phyloP scores from a whole-genome alignment of 257 asterid species.

The Dorcoceras hygrometricum region DNA sequence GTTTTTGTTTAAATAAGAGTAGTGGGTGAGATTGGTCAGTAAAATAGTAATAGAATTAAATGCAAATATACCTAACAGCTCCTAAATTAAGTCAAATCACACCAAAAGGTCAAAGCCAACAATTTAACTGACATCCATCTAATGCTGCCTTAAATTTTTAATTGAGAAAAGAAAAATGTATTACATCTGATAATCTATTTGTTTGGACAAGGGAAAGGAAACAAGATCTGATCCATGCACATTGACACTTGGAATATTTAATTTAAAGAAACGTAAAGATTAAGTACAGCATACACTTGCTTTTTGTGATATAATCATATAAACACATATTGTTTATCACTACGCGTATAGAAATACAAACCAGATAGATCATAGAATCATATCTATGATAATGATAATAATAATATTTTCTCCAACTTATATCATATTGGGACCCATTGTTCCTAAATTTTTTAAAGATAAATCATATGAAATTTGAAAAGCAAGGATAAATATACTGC shows the following conservation, averaged over 20 bases:
- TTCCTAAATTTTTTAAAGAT: too few relatives aligned
- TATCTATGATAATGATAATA: too few relatives aligned
- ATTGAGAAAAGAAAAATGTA: not conserved
- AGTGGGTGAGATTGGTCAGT: constrained; percentile 29
- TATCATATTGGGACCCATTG: too few relatives aligned
- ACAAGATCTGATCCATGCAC: constrained; percentile 36
- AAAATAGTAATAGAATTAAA: not conserved
- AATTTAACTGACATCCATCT: constrained; percentile 25
- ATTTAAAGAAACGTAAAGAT: constrained; percentile 2
- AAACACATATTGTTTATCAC: too few relatives aligned
- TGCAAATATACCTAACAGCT: constrained; percentile 30
- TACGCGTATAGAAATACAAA: too few relatives aligned
- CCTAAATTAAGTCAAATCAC: constrained; percentile 22
- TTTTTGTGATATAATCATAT: constrained; percentile 18
- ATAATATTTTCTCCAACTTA: too few relatives aligned
- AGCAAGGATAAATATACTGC: too few relatives aligned
- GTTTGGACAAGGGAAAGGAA: constrained; percentile 23
- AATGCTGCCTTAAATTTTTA: constrained; percentile 3
- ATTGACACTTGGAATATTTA: constrained; percentile 31
- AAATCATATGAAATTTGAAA: too few relatives aligned
- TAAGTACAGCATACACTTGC: not conserved
- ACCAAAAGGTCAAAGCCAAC: constrained; percentile 39
- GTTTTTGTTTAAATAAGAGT: not conserved
- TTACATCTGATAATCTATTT: constrained; percentile 21
- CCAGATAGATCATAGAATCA: too few relatives aligned